Base-by-base conservation (phyloP, 192 early-diverging fungal species). In the Obelidium mucronatum region DNA sequence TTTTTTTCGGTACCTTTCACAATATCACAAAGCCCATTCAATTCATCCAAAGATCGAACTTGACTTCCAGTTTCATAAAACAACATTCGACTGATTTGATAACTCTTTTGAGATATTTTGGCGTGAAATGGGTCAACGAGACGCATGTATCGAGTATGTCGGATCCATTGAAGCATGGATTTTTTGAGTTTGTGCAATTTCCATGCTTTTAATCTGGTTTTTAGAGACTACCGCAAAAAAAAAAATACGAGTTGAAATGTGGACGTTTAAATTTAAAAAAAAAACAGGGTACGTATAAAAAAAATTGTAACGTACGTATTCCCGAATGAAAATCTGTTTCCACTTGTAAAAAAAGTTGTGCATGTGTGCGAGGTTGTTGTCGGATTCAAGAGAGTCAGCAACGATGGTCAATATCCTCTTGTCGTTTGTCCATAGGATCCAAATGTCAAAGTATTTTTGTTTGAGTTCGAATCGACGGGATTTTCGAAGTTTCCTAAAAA, bases 51-150 rank as follows among this genome's bases (percentile, higher is more conserved):
- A 1, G 15, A 6, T 13, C 13, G 11, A 8, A 60, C 58, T 24
- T 60, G 58, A 0, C 33, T 6, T 13, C 26, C 58, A 31, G 58
- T 60, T 0, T 60, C 58, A 60, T 60, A 34, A 60, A 60, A 60
- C 8, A 60, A 24, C 58, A 60, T 60, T 0, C 33, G 24, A 6
- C 13, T 19, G 24, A 60, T 33, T 33, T 60, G 26, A 24, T 13
- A 60, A 60, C 58, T 60, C 58, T 33, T 60, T 13, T 19, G 8
- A 13, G 58, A 60, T 60, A 60, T 60, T 33, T 60, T 60, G 8
- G 26, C 1, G 24, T 60, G 26, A 34, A 19, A 60, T 26, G 58
- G 58, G 26, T 26, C 24, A 8, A 60, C 58, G 24, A 60, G 8
- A 19, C 24, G 58, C 13, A 19, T 60, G 24, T 60, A 60, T 26